These are phyloP conservation scores for Gracilariopsis chorda DNA, from an alignment of 23 red algal species.

Conservation along the genomic window DNA sequence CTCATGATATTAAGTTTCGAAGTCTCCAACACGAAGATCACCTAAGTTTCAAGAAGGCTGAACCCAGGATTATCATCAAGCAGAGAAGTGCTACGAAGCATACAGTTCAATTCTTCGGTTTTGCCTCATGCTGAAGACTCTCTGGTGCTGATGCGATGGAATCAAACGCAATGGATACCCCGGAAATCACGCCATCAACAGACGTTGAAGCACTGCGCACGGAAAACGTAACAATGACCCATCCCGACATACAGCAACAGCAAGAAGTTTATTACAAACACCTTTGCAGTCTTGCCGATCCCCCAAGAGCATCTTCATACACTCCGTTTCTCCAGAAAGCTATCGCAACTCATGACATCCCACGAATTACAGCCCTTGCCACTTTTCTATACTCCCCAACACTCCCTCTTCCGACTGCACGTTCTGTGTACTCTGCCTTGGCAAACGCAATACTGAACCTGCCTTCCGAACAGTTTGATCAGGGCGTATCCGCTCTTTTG, in stretches of 20 bases:
- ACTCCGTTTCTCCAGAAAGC: not conserved
- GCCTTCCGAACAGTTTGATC: not conserved
- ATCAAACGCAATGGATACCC: too few species aligned
- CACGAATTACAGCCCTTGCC: not conserved
- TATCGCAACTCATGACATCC: not conserved
- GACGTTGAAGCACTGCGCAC: not conserved
- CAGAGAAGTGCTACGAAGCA: too few species aligned
- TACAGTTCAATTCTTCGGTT: too few species aligned
- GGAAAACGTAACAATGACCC: not conserved
- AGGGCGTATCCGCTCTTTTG: not conserved
- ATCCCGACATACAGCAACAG: not conserved
- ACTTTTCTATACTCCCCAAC: not conserved
- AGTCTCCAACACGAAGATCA: too few species aligned
- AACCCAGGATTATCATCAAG: too few species aligned
- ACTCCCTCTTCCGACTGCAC: slow-evolving; percentile 2
- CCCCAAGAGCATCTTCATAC: not conserved
- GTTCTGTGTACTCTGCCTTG: slow-evolving; percentile 2
- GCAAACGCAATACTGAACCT: not conserved
- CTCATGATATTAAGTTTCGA: too few species aligned
- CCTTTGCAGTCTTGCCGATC: not conserved
- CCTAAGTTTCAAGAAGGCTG: too few species aligned
- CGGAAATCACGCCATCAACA: not conserved
- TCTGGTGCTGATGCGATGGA: too few species aligned
- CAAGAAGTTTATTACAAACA: not conserved
- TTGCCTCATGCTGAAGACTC: too few species aligned